A percentile compares a stretch with the other conserved stretches of the same genome.
Conservation (phyloP, 2,329 filamentous ascomycete genomes). For the Cadophora sp. region DNA sequence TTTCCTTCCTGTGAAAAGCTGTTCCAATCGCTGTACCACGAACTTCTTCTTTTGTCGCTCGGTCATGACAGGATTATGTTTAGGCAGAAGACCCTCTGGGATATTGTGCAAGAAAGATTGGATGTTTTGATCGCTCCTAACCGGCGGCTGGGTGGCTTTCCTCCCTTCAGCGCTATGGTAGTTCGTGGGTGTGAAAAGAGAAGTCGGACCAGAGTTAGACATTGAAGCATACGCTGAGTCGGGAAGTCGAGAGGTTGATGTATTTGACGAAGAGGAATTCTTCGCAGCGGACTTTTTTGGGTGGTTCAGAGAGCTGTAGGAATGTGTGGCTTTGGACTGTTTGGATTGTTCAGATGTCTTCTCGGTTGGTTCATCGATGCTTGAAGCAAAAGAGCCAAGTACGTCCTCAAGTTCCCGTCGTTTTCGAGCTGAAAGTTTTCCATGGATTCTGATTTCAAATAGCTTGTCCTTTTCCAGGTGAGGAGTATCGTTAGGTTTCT, state of each 20-base stretch:
- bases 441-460: constrained; percentile 82
- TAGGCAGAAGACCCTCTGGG: constrained; percentile 70
- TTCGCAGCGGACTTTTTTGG: constrained; percentile 18
- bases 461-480: constrained; percentile 75
- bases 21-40: constrained; percentile 78
- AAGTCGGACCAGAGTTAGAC: constrained; percentile 51
- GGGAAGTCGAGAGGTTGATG: constrained; percentile 48
- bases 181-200: constrained; percentile 41
- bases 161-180: constrained; percentile 10
- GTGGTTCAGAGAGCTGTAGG: constrained; percentile 51
- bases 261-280: constrained; percentile 30
- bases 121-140: constrained; percentile 61
- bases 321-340: constrained; percentile 36
- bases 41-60: constrained; percentile 79
- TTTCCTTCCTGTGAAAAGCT: constrained; percentile 79
- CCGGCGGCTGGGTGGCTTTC: constrained; percentile 14
- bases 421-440: constrained; percentile 70
- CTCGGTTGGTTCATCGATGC: constrained; percentile 57
- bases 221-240: constrained; percentile 72
- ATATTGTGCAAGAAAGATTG: constrained; percentile 76
- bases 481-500: constrained; percentile 69
- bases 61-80: constrained; percentile 62
- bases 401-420: constrained; percentile 79
- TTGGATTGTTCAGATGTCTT: background rate
- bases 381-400: constrained; percentile 72